Evolutionary conservation across 176 grass and related monocot species (phyloP).

Genomic region (Rhynchospora tenuis): DNA sequence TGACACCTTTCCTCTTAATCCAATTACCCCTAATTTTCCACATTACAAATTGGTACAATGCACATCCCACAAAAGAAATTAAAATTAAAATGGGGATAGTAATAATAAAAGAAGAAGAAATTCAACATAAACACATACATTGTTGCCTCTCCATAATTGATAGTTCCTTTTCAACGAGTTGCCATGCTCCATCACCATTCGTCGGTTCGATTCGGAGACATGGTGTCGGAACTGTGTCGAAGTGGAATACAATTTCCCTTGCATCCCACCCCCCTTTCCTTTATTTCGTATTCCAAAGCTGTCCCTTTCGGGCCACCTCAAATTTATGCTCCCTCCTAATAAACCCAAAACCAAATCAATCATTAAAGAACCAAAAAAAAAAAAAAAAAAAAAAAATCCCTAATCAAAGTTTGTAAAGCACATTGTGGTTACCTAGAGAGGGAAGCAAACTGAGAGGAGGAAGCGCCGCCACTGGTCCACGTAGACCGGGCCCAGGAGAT

Average conservation of each 20-base stretch:
- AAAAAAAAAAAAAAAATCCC: background rate
- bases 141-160: constrained; percentile 84
- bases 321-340: constrained; percentile 25
- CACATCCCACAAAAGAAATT: background rate
- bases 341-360: constrained; percentile 24
- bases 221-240: constrained; percentile 29
- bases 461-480: background rate
- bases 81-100: background rate
- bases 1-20: background rate
- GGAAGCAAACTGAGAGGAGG: background rate
- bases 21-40: background rate
- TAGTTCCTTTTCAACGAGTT: constrained; percentile 40
- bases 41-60: background rate
- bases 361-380: background rate
- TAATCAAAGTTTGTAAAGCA: background rate
- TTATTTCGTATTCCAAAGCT: background rate
- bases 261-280: constrained; percentile 17
- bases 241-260: constrained; percentile 32
- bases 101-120: background rate
- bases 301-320: constrained; percentile 17
- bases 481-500: background rate
- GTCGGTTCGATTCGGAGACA: constrained; percentile 27
- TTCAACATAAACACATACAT: constrained; percentile 33
- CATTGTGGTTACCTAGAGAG: background rate
- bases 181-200: constrained; percentile 16